Evolutionary conservation across 2,329 filamentous ascomycete species (phyloP), one percentile per base, ranked within the genome.

Genomic region (Penicillium corylophilum): DNA sequence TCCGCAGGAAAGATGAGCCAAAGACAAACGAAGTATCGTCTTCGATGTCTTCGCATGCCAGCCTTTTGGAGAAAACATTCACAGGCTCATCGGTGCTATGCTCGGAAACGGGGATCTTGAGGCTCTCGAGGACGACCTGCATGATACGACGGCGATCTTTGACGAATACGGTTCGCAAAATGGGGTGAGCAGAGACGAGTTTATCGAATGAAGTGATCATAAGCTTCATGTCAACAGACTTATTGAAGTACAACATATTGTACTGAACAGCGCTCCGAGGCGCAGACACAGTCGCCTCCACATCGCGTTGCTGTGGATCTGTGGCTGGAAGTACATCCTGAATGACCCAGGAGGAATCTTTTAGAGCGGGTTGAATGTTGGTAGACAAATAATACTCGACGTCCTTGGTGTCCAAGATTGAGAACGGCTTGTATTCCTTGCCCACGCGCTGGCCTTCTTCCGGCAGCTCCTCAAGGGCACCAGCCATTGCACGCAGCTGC

Each of bases 201-300:
- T 45, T 3, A 4, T 54, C 20, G 40, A 48, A 54, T n/a, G 33
- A 36, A 15, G 3, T n/a, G 8, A 51, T 4, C 2, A 51, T 20
- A 10, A 16, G 18, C 5, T 22, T 24, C 5, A 39, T 38, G 35
- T 50, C 43, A 29, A 52, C 18, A 9, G 40, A 43, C 35, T 50
- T 55, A 3, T 51, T 38, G 23, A 50, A 41, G 28, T 52, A 50
- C 20, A 55, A 26, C 49, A 55, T 52, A 38, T 47, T 55, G 40
- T 51, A 55, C 15, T 50, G 49, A 26, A 55, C 12, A 28, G 53
- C 49, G 39, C 48, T 52, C 13, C 49, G 46, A 22, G 53, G 49
- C n/a, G 23, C 29, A 24, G 36, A 50, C 28, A 51, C 39, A 22
- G 49, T 51, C 12, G 53, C 26, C 12, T 55, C 39, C 22, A 55